Evolutionary conservation across 2,329 filamentous ascomycete species (phyloP).

Genomic region (Hymenoscyphus linearis): DNA sequence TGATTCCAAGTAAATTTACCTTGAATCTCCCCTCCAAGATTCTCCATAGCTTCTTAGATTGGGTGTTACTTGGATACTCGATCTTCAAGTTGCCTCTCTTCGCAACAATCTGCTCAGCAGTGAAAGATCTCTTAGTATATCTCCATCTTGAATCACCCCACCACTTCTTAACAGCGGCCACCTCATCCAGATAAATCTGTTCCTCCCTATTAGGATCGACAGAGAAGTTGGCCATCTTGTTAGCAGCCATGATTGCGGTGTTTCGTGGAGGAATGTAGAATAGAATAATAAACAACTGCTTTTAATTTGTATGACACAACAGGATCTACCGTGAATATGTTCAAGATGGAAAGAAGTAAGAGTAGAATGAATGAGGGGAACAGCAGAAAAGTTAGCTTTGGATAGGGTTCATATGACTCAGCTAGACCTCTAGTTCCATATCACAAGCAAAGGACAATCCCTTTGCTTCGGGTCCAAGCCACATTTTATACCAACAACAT

Average conservation of each 20-base stretch:
- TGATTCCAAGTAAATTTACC: slow-evolving; percentile 40
- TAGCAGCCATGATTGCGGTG: slow-evolving; percentile 27
- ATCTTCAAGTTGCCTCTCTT: slow-evolving; percentile 91
- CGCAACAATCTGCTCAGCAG: slow-evolving; percentile 91
- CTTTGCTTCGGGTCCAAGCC: background rate
- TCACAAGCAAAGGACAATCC: slow-evolving; percentile 1
- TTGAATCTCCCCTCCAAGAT: slow-evolving; percentile 83
- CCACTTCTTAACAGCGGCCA: slow-evolving; percentile 86
- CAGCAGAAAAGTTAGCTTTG: background rate
- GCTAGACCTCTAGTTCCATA: background rate
- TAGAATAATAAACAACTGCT: background rate
- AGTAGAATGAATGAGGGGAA: background rate
- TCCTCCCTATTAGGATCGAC: slow-evolving; percentile 55
- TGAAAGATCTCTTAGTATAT: slow-evolving; percentile 87
- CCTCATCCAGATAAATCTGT: slow-evolving; percentile 60
- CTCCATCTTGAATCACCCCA: slow-evolving; percentile 91
- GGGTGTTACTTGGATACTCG: slow-evolving; percentile 81
- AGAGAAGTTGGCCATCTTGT: slow-evolving; percentile 54
- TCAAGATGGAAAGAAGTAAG: background rate
- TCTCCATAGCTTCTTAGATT: slow-evolving; percentile 91
- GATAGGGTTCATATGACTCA: slow-evolving; percentile 1
- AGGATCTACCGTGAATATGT: background rate
- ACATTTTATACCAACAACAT: background rate
- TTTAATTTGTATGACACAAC: background rate
- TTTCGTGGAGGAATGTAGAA: slow-evolving; percentile 14